Base-by-base conservation (phyloP, 352 stramenopile genomes). In the Globisporangium solare region DNA sequence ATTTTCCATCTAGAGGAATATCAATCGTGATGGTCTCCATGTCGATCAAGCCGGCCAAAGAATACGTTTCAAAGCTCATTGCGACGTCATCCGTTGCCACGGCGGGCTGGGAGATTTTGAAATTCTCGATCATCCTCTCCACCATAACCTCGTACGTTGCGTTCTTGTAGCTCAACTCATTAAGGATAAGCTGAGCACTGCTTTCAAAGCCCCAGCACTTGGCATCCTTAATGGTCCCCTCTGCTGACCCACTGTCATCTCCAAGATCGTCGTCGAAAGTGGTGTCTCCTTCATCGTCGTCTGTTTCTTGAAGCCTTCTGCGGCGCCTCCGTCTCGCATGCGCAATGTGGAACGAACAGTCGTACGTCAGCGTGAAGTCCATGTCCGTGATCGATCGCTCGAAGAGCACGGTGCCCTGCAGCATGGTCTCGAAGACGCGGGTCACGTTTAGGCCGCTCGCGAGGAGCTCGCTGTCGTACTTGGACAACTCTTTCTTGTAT, bases 1-100 rank as follows among this genome's bases (percentile, higher is more conserved):
- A 66, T 14, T 56, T 20, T 15, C 48, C 54, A 13, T 61, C 54
- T 8, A 66, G 47, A 12, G 59, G 52, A 20, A 66, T 48, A 14
- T 66, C 59, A 14, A 66, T 24, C 39, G 59, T 57, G 27, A 66
- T 56, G 10, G 53, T 48, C 18, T 66, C 52, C 32, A 66, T 51
- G 46, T n/a, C n/a, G 17, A 66, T 56, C 31, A 56, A 18, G 42
- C 60, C 32, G 10, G 59, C 56, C 39, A 66, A 24, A 5, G 32
- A 27, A 40, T 54, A 48, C 46, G 41, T 52, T 17, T 58, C 27
- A 27, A 66, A 66, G 18, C 47, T 45, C 37, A 66, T 58, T 17
- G 51, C 22, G 47, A 50, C 39, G 8, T n/a, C 39, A 45, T 56
- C 45, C 15, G 41, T 45, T 22, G 58, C 12, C 21, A 35, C 40